Conservation (phyloP, 148 eudicot species). For the Vaccinium corymbosum region DNA sequence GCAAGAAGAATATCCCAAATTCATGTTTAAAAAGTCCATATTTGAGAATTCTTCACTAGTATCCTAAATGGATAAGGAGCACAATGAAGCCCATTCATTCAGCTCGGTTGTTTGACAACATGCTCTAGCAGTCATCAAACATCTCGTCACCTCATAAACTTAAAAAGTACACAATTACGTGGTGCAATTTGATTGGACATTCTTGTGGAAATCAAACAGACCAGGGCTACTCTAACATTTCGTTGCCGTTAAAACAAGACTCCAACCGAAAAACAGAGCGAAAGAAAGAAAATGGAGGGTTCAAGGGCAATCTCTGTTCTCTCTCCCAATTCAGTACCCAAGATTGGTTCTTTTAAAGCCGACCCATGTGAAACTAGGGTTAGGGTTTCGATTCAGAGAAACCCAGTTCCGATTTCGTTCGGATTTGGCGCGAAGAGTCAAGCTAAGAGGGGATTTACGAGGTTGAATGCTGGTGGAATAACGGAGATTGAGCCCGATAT, state of each 20-base stretch:
- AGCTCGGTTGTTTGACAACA: background rate
- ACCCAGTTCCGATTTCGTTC: conserved; percentile 1
- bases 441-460: conserved; percentile 22
- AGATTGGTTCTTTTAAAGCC: conserved; percentile 6
- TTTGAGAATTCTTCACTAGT: too few relatives aligned
- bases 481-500: conserved; percentile 77
- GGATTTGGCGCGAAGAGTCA: background rate
- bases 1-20: too few relatives aligned
- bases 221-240: background rate
- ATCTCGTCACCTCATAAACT: background rate
- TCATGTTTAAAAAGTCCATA: too few relatives aligned
- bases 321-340: conserved; percentile 32
- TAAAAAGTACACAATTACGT: background rate
- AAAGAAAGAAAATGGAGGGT: conserved; percentile 33
- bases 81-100: background rate
- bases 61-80: conserved; percentile 17
- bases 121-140: background rate
- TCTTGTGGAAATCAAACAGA: background rate
- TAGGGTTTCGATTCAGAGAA: conserved; percentile 15
- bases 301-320: conserved; percentile 35
- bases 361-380: conserved; percentile 15
- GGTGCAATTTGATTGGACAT: background rate
- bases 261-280: background rate
- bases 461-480: conserved; percentile 57
- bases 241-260: background rate